Conservation (phyloP, 2,329 filamentous ascomycete genomes). For the Aspergillus viridinutans region DNA sequence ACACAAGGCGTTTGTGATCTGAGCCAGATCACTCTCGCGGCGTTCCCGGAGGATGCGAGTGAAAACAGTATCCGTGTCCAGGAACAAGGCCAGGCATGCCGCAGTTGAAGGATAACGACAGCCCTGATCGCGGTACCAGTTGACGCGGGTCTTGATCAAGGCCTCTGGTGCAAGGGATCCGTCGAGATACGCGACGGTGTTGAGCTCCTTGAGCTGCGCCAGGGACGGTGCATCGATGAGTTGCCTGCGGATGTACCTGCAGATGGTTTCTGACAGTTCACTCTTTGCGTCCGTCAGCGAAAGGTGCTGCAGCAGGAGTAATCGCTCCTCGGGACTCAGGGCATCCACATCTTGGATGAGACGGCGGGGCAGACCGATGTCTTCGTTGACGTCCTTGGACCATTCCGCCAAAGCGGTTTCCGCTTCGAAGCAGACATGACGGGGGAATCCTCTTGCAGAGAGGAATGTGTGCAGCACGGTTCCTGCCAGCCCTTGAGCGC, state of each 20-base stretch:
- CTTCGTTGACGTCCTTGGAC: conserved; percentile 26
- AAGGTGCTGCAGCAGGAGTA: conserved; percentile 38
- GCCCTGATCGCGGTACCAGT: conserved; percentile 41
- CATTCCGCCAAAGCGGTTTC: conserved; percentile 38
- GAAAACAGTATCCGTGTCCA: conserved; percentile 31
- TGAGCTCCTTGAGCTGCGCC: conserved; percentile 37
- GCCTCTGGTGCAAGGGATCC: conserved; percentile 33
- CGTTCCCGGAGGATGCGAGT: conserved; percentile 24
- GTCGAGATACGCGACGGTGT: conserved; percentile 39
- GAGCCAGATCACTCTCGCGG: conserved; percentile 32
- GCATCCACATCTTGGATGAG: conserved; percentile 40
- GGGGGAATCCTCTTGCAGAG: conserved; percentile 37
- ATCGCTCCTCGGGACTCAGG: conserved; percentile 40
- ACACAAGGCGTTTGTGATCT: conserved; percentile 36
- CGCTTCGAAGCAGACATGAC: conserved; percentile 37
- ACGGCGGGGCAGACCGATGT: conserved; percentile 33
- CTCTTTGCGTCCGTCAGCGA: conserved; percentile 26
- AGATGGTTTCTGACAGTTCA: conserved; percentile 27
- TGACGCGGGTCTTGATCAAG: conserved; percentile 37
- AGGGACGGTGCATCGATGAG: conserved; percentile 38
- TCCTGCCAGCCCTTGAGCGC: conserved; percentile 39
- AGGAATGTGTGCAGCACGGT: conserved; percentile 46
- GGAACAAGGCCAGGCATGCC: conserved; percentile 36
- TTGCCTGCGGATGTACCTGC: conserved; percentile 28
- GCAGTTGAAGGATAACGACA: conserved; percentile 32